Percentiles rank a stretch among this genome's conserved stretches.
Conservation (phyloP, 1,139 yeast genomes). For the Pichia sp. region DNA sequence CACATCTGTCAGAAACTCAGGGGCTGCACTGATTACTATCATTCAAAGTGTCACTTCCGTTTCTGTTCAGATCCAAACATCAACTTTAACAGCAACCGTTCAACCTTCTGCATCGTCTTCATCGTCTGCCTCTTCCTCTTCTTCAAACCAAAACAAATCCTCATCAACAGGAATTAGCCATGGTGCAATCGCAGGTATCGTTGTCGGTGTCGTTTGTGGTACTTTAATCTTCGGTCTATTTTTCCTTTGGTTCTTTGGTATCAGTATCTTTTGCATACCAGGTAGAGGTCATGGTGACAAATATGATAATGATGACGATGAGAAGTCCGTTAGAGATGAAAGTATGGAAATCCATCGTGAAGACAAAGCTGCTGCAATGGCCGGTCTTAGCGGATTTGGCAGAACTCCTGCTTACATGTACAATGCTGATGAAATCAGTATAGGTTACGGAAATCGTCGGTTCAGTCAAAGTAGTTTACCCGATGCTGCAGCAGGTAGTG, state of each 20-base stretch:
- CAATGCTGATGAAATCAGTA: slow-evolving; percentile 29
- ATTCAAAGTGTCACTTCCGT: slow-evolving; percentile 22
- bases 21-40: slow-evolving; percentile 21
- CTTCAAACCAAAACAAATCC: slow-evolving; percentile 1
- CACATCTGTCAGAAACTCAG: slow-evolving; percentile 25
- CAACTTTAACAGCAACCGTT: slow-evolving; percentile 16
- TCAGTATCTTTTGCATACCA: slow-evolving; percentile 26
- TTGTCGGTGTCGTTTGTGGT: slow-evolving; percentile 61
- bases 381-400: slow-evolving; percentile 14
- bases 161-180: slow-evolving; percentile 23
- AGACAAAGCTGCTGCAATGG: slow-evolving; percentile 4
- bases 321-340: slow-evolving; percentile 17
- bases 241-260: slow-evolving; percentile 40
- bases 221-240: slow-evolving; percentile 38
- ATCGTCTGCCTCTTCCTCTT: slow-evolving; percentile 3
- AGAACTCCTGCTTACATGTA: slow-evolving; percentile 16
- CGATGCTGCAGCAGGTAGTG: slow-evolving; percentile 40
- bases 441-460: slow-evolving; percentile 39
- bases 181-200: slow-evolving; percentile 77
- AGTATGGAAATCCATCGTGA: slow-evolving; percentile 12
- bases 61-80: slow-evolving; percentile 18
- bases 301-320: slow-evolving; percentile 34
- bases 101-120: slow-evolving; percentile 16
- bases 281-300: slow-evolving; percentile 37
- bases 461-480: slow-evolving; percentile 74